Evolutionary conservation across 352 stramenopile genomes (phyloP).

Genomic region (Pythium rhizo-oryzae): DNA sequence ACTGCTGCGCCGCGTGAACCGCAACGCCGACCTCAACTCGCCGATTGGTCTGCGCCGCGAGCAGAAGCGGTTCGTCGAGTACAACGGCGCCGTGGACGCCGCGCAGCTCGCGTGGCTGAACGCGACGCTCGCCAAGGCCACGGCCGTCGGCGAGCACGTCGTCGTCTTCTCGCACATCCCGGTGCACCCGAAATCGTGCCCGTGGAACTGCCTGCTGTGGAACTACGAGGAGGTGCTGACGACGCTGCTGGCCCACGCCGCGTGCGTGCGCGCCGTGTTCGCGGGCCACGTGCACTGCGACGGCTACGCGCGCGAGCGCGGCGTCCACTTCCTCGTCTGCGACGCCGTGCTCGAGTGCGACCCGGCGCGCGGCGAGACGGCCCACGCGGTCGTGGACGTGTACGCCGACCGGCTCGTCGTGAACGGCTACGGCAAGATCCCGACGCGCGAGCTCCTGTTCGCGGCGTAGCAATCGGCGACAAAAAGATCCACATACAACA

Average conservation of each 20-base stretch:
- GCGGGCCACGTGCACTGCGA: constrained; percentile 71
- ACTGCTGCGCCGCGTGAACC: constrained; percentile 53
- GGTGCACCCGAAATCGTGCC: constrained; percentile 45
- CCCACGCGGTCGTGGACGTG: constrained; percentile 67
- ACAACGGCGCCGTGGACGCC: constrained; percentile 71
- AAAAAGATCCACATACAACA: neutral
- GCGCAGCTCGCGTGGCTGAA: constrained; percentile 66
- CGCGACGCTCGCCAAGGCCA: constrained; percentile 36
- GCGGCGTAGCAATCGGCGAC: neutral
- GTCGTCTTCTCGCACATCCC: constrained; percentile 79
- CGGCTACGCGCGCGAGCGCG: constrained; percentile 47
- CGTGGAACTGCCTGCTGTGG: constrained; percentile 55
- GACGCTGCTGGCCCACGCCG: constrained; percentile 37
- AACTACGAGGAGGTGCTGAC: constrained; percentile 74
- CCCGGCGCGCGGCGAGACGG: constrained; percentile 40
- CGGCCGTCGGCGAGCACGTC: constrained; percentile 44
- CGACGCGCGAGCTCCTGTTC: constrained; percentile 55
- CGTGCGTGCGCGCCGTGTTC: constrained; percentile 68
- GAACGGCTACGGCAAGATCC: constrained; percentile 63
- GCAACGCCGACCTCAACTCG: constrained; percentile 81
- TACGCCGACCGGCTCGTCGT: constrained; percentile 54
- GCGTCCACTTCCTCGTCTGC: constrained; percentile 71
- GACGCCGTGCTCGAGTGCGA: constrained; percentile 74
- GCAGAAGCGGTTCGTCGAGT: constrained; percentile 68
- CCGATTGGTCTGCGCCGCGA: constrained; percentile 46